Percentiles rank a stretch among this genome's conserved stretches.
phyloP scores from a whole-genome alignment of 1,284 basidiomycete genomes.

The Agaricales sp. region DNA sequence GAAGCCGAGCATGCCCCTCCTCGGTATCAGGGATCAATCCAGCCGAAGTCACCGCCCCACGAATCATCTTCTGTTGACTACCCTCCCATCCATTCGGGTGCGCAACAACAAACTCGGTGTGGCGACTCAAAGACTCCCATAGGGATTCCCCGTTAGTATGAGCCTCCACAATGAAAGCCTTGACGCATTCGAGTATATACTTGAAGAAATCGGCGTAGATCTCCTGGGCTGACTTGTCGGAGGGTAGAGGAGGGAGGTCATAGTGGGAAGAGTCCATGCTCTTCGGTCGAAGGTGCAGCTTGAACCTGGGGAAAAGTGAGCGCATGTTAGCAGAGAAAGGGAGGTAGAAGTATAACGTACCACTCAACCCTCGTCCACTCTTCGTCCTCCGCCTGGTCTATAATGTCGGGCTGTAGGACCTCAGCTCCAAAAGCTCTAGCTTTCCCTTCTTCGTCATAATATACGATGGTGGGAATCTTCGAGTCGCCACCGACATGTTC shows the following conservation, averaged over 20 bases:
- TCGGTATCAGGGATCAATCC: slow-evolving; percentile 16
- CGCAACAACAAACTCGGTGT: not conserved
- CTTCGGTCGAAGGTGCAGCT: slow-evolving; percentile 40
- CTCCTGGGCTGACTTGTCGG: slow-evolving; percentile 31
- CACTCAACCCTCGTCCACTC: slow-evolving; percentile 41
- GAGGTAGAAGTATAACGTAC: slow-evolving; percentile 18
- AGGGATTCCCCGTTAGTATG: not conserved
- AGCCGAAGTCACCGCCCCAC: slow-evolving; percentile 26
- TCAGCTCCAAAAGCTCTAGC: slow-evolving; percentile 45
- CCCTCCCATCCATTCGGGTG: slow-evolving; percentile 12
- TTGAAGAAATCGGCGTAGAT: slow-evolving; percentile 43
- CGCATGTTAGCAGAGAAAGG: not conserved
- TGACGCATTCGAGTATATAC: slow-evolving; percentile 36
- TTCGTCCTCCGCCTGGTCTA: too few species aligned
- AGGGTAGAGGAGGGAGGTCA: slow-evolving; percentile 33
- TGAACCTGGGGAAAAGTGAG: slow-evolving; percentile 33
- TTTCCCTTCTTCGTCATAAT: slow-evolving; percentile 35
- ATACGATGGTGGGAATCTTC: slow-evolving; percentile 48
- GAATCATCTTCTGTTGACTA: slow-evolving; percentile 28
- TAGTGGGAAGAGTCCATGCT: slow-evolving; percentile 16
- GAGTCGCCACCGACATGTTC: slow-evolving; percentile 29
- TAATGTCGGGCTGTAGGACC: slow-evolving; percentile 29
- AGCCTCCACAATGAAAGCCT: slow-evolving; percentile 34
- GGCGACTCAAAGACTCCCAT: not conserved
- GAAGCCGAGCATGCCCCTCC: slow-evolving; percentile 23